Percentiles rank a stretch among this genome's conserved stretches.
Evolutionary conservation across 2,329 filamentous ascomycete species (phyloP).

Genomic region (Didymella lethalis): DNA sequence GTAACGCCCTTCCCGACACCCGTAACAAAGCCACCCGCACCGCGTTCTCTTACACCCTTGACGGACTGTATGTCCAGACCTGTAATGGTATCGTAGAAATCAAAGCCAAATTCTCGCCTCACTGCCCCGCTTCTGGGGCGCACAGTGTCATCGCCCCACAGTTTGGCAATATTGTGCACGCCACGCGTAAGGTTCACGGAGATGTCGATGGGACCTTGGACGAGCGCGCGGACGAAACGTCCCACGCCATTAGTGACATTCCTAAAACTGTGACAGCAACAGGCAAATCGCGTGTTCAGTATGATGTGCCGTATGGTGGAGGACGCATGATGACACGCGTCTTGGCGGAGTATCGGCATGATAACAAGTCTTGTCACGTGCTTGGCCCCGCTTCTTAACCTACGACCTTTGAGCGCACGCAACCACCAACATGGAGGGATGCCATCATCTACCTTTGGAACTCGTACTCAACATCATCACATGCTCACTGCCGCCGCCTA

Average conservation of each 20-base stretch:
- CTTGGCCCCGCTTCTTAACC: neutral
- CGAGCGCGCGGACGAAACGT: constrained; percentile 14
- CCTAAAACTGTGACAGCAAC: neutral
- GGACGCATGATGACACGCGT: neutral
- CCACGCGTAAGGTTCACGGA: constrained; percentile 29
- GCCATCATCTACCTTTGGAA: constrained; percentile 37
- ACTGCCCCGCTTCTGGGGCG: constrained; percentile 27
- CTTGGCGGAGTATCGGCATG: neutral
- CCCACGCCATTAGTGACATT: constrained; percentile 26
- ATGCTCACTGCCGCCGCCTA: constrained; percentile 28
- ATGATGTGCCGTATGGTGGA: neutral
- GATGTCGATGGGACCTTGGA: constrained; percentile 27
- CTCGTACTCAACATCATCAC: constrained; percentile 41
- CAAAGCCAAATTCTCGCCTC: constrained; percentile 36
- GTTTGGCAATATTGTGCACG: constrained; percentile 33
- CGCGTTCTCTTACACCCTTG: constrained; percentile 32
- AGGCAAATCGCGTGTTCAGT: neutral
- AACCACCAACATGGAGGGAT: constrained; percentile 9
- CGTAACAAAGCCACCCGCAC: constrained; percentile 34
- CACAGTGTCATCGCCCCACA: constrained; percentile 36
- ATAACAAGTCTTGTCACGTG: neutral
- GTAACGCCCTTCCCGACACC: constrained; percentile 37
- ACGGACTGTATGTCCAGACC: constrained; percentile 33
- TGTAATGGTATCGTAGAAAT: constrained; percentile 35
- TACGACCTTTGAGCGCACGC: neutral